A percentile compares a stretch with the other conserved stretches of the same genome.
These are phyloP conservation scores for Murraya paniculata DNA, from an alignment of 345 rosid genomes.

Conservation along the genomic window DNA sequence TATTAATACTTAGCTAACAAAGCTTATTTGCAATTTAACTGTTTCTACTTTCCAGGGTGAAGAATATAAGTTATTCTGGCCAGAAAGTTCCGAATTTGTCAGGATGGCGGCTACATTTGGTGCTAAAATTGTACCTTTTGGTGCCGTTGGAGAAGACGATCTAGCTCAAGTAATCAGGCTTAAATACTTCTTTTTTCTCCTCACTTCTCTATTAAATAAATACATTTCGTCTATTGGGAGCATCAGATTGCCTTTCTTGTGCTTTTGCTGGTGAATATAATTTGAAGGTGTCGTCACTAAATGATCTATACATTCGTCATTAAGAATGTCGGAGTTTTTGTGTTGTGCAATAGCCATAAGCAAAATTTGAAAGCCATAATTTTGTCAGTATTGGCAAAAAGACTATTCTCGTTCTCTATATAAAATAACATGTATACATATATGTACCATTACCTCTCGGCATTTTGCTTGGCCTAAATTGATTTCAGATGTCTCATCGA, in stretches of 20 bases:
- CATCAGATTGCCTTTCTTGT: not conserved
- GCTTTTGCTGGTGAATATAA: not conserved
- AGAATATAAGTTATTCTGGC: constrained; percentile 76
- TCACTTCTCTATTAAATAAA: not conserved
- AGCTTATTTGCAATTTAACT: not conserved
- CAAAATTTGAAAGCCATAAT: no score
- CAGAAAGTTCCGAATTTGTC: constrained; percentile 68
- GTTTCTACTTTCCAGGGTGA: constrained; percentile 49
- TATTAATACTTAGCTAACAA: not conserved
- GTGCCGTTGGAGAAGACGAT: constrained; percentile 82
- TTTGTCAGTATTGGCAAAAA: no score
- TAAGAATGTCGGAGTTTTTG: not conserved
- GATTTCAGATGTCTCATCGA: not conserved
- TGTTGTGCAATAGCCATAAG: not conserved
- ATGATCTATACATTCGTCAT: not conserved
- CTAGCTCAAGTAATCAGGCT: constrained; percentile 44
- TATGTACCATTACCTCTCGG: not conserved
- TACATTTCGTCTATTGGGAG: not conserved
- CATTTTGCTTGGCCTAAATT: not conserved
- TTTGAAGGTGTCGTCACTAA: not conserved
- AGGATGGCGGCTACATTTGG: constrained; percentile 83
- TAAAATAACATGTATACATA: no score
- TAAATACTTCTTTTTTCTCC: not conserved
- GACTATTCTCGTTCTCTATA: no score
- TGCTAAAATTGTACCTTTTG: constrained; percentile 76